These are phyloP conservation scores for Candida tropicalis DNA, from an alignment of 1,139 yeast genomes.

Conservation along the genomic window DNA sequence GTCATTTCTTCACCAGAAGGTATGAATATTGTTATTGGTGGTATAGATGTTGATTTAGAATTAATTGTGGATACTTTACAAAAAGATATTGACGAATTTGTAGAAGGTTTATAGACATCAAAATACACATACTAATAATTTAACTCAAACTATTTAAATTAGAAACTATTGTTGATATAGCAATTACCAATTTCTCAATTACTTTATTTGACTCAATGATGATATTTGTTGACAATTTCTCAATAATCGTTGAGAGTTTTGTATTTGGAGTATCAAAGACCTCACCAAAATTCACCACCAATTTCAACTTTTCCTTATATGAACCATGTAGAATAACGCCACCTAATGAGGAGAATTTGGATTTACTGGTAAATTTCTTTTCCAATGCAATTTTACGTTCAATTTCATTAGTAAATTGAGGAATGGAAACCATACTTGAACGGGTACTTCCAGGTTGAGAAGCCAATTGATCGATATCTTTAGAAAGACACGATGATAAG, in stretches of 20 bases:
- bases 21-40: slow-evolving; percentile 25
- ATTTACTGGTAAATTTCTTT: slow-evolving; percentile 15
- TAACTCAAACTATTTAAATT: not conserved
- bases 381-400: slow-evolving; percentile 12
- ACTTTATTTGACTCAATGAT: slow-evolving; percentile 4
- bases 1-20: slow-evolving; percentile 24
- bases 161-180: not conserved
- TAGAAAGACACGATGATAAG: slow-evolving; percentile 25
- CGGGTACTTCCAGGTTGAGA: slow-evolving; percentile 28
- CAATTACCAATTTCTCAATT: slow-evolving; percentile 1
- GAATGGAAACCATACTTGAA: slow-evolving; percentile 24
- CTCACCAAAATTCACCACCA: slow-evolving; percentile 27
- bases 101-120: slow-evolving; percentile 1
- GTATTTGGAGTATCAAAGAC: slow-evolving; percentile 15
- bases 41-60: slow-evolving; percentile 15
- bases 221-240: not conserved
- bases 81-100: slow-evolving; percentile 14
- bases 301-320: slow-evolving; percentile 34
- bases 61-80: slow-evolving; percentile 14
- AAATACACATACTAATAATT: not conserved
- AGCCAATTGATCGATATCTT: slow-evolving; percentile 30
- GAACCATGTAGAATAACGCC: slow-evolving; percentile 33
- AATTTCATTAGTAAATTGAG: slow-evolving; percentile 14
- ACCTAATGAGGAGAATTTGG: slow-evolving; percentile 24
- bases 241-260: not conserved